Conservation (phyloP, 2,329 filamentous ascomycete species). For the Fusarium nisikadoi region DNA sequence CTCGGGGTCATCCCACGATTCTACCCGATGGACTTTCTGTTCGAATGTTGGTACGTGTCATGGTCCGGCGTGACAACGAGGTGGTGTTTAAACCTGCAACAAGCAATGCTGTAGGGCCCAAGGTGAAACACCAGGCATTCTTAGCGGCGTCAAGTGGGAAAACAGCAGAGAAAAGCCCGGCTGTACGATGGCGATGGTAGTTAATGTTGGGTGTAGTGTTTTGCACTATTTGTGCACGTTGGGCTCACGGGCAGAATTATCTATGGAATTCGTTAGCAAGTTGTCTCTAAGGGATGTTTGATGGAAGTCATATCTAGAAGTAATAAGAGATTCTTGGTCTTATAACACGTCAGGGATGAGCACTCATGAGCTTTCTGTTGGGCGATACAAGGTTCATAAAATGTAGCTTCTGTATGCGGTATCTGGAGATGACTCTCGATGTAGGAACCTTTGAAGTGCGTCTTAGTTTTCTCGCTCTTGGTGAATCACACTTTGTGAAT, state of each 20-base stretch:
- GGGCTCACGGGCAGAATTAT: accelerated
- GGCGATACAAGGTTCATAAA: accelerated
- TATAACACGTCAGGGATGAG: accelerated
- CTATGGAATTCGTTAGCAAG: accelerated
- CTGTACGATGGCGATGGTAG: not conserved
- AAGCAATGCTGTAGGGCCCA: accelerated
- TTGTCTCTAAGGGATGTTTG: accelerated
- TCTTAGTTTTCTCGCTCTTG: no score
- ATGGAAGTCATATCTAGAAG: accelerated
- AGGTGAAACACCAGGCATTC: no score
- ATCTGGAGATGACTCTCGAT: not conserved
- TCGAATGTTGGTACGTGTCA: not conserved
- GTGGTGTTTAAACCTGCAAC: not conserved
- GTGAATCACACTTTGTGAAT: no score
- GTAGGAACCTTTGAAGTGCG: not conserved
- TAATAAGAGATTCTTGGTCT: accelerated
- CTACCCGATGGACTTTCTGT: not conserved
- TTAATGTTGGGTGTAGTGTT: not conserved
- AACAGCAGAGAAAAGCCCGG: accelerated
- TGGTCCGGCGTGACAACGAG: not conserved
- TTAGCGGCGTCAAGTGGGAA: accelerated
- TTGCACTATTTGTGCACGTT: no score
- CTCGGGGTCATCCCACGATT: not conserved
- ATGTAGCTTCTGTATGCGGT: accelerated
- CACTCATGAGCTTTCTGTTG: not conserved